Evolutionary conservation across 2,329 filamentous ascomycete genomes (phyloP).

Genomic region (Didymella segeticola): DNA sequence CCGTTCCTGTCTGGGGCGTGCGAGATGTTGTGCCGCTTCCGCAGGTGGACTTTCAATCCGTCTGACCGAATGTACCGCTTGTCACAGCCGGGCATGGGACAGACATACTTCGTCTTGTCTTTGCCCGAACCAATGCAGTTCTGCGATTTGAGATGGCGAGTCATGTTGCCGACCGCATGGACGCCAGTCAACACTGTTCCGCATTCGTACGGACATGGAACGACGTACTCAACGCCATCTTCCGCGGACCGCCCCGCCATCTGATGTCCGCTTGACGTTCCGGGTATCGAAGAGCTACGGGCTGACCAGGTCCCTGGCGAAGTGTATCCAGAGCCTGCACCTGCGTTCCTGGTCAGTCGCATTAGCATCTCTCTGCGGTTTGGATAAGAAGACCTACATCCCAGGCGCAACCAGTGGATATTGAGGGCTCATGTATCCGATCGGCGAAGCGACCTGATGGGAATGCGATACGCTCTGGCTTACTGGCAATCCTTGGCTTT

Average conservation of each 20-base stretch:
- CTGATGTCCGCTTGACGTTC: background rate
- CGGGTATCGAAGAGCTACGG: background rate
- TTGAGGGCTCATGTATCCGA: background rate
- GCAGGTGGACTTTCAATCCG: conserved; percentile 28
- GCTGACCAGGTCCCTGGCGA: background rate
- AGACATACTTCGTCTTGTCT: conserved; percentile 23
- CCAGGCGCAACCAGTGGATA: background rate
- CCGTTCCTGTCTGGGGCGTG: conserved; percentile 4
- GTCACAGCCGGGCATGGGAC: conserved; percentile 26
- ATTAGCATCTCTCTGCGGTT: background rate
- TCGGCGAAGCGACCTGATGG: background rate
- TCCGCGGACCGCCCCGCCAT: background rate
- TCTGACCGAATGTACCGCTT: conserved; percentile 38
- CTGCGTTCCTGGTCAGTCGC: background rate
- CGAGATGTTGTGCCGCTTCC: conserved; percentile 23
- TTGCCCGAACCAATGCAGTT: conserved; percentile 26
- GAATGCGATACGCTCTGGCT: background rate
- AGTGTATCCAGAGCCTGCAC: background rate
- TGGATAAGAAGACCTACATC: background rate
- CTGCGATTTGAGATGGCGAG: conserved; percentile 35
- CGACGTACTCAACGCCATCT: conserved; percentile 5
- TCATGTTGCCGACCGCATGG: conserved; percentile 39
- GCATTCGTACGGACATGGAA: conserved; percentile 32
- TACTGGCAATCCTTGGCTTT: background rate
- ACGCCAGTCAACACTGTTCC: conserved; percentile 30